phyloP scores from a whole-genome alignment of 1,284 basidiomycete species.

The Ceratobasidium sp. region DNA sequence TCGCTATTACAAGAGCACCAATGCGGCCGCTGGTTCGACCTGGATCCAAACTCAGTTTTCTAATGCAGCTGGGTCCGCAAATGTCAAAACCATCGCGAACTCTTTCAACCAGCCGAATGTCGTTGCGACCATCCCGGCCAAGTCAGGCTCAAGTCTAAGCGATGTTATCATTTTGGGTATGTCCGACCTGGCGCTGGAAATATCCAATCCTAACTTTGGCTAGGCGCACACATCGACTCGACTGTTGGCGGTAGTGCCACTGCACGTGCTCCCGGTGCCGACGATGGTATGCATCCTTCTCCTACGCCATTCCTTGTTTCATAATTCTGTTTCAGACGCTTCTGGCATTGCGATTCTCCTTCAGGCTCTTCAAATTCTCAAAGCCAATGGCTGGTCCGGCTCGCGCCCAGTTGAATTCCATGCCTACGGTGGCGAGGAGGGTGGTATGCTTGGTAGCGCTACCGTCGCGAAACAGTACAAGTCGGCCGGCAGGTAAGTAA shows the following conservation, averaged over 20 bases:
- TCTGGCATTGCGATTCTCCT: conserved; percentile 46
- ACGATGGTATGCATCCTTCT: conserved; percentile 40
- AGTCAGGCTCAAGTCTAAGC: conserved; percentile 9
- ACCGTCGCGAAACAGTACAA: conserved; percentile 45
- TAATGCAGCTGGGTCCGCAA: conserved; percentile 21
- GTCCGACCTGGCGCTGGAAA: not conserved
- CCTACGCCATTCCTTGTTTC: not conserved
- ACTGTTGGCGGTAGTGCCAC: conserved; percentile 44
- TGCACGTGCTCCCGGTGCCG: conserved; percentile 45
- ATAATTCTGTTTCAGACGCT: conserved; percentile 30
- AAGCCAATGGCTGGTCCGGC: conserved; percentile 35
- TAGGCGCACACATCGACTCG: conserved; percentile 48
- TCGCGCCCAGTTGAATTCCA: conserved; percentile 42
- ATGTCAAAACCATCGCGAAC: conserved; percentile 44
- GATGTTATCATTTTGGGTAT: conserved; percentile 19
- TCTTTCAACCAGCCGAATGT: conserved; percentile 47
- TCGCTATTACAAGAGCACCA: conserved; percentile 47
- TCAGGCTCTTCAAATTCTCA: conserved; percentile 46
- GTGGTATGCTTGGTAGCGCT: conserved; percentile 45
- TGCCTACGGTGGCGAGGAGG: conserved; percentile 47
- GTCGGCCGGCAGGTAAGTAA: conserved; percentile 38
- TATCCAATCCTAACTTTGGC: not conserved
- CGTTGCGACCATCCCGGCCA: conserved; percentile 21
- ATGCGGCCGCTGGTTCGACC: conserved; percentile 33
- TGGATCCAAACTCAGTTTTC: conserved; percentile 46